phyloP scores from a whole-genome alignment of 2,329 filamentous ascomycete species.

The Calonectria montana region DNA sequence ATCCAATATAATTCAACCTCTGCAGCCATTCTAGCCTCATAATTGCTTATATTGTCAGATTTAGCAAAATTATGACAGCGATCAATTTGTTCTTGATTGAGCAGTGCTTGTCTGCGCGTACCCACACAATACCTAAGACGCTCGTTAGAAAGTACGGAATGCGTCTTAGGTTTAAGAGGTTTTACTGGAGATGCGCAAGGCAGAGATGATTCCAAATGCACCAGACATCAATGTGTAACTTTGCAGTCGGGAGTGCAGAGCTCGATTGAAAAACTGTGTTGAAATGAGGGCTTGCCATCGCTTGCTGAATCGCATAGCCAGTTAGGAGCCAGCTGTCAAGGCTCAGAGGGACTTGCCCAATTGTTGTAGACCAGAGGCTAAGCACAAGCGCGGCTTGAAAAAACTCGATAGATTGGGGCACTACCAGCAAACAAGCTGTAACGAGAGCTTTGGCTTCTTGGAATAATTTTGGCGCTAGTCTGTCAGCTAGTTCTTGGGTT shows the following conservation, averaged over 20 bases:
- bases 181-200: slow-evolving; percentile 42
- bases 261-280: not conserved
- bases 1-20: slow-evolving; percentile 45
- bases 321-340: not conserved
- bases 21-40: slow-evolving; percentile 42
- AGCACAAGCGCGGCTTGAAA: not conserved
- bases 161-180: too few species aligned
- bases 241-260: not conserved
- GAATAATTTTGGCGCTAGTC: not conserved
- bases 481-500: not conserved
- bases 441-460: not conserved
- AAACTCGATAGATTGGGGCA: not conserved
- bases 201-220: slow-evolving; percentile 45
- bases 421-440: not conserved
- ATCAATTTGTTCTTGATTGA: slow-evolving; percentile 36
- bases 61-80: slow-evolving; percentile 29
- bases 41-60: slow-evolving; percentile 32
- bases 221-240: slow-evolving; percentile 24
- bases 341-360: not conserved
- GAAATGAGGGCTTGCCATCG: not conserved
- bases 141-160: not conserved
- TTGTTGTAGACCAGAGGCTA: not conserved
- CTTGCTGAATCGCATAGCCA: not conserved
- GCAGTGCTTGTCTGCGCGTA: slow-evolving; percentile 33
- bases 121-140: slow-evolving; percentile 41